A percentile compares a stretch with the other conserved stretches of the same genome.
These are phyloP conservation scores for Scutellaria baicalensis DNA, from an alignment of 257 asterid species.

Conservation along the genomic window DNA sequence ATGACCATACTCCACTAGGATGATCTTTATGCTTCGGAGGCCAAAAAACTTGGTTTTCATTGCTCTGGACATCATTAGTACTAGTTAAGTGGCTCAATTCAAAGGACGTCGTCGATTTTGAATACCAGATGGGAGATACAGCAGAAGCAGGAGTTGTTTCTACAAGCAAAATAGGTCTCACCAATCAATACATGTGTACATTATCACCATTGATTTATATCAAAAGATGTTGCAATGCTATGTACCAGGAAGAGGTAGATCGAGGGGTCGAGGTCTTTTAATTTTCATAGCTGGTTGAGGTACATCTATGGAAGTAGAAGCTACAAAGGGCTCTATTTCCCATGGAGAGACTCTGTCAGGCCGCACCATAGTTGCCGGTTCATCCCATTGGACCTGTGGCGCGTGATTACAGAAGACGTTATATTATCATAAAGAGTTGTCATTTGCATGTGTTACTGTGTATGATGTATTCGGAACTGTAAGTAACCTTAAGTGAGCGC, in stretches of 20 bases:
- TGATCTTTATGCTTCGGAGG: slow-evolving; percentile 35
- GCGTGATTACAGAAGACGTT: neutral
- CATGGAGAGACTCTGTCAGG: slow-evolving; percentile 77
- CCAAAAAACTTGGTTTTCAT: slow-evolving; percentile 39
- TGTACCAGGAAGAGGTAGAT: slow-evolving; percentile 48
- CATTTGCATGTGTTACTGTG: neutral
- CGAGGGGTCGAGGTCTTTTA: slow-evolving; percentile 64
- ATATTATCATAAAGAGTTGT: neutral
- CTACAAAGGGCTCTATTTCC: slow-evolving; percentile 76
- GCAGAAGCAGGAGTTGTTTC: slow-evolving; percentile 23
- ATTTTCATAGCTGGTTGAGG: slow-evolving; percentile 40
- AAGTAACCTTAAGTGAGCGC: slow-evolving; percentile 77
- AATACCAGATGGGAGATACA: slow-evolving; percentile 43
- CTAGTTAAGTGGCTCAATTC: slow-evolving; percentile 33
- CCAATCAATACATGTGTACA: neutral
- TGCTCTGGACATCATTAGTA: slow-evolving; percentile 25
- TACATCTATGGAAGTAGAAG: slow-evolving; percentile 38
- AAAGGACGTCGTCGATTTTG: slow-evolving; percentile 23
- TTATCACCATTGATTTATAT: neutral
- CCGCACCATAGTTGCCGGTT: slow-evolving; percentile 44
- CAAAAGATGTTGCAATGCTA: neutral
- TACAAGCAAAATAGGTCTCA: slow-evolving; percentile 15
- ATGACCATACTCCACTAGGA: slow-evolving; percentile 31
- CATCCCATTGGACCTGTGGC: slow-evolving; percentile 79
- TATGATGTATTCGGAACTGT: slow-evolving; percentile 2